Base-by-base conservation (phyloP, 352 stramenopile species). In the Hyphochytrium catenoides region DNA sequence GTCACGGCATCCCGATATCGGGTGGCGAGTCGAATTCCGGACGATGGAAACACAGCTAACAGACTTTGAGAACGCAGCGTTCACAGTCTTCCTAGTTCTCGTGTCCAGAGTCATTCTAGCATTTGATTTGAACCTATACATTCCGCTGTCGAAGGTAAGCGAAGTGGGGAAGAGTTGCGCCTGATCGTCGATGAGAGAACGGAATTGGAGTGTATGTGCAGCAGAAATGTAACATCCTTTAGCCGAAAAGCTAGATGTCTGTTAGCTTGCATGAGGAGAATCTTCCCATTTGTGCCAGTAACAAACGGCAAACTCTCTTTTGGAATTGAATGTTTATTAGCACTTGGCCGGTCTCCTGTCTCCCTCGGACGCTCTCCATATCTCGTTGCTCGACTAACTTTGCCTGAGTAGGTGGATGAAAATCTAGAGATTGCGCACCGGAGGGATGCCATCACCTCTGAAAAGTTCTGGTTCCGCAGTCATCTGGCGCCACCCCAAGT, bases 1-100 rank as follows among this genome's bases (percentile, higher is more conserved):
- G n/a, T n/a, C n/a, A n/a, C n/a, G n/a, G n/a, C n/a, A 31, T 9
- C 4, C 5, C 1, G 58, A 82, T 51, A 74, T 85, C 37, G 70
- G 70, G 32, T 85, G 70, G 70, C 70, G 70, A 15, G 79, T 67
- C 4, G 70, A 82, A 52, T 96, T 98, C 57, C 71, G 92, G 11
- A 94, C 85, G 23, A 97, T 98, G 90, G 92, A 99, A 62, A 93
- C 97, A 42, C 91, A 98, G 58, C 69, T 98, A 8, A 99, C 93
- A 14, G 93, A 99, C 54, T 98, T 98, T 58, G 93, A 99, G 51
- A 98, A 99, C 58, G 89, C 93, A 1, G 93, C 93, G 7, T 99
- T 96, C 50, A 93, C 89, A 8, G 88, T 96, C 7, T 97, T 98
- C 48, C 92, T 93, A 39, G 89, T 92, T 19, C 60, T 99, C 20